phyloP scores from a whole-genome alignment of 306 rosid genomes.

The Glycine soja region DNA sequence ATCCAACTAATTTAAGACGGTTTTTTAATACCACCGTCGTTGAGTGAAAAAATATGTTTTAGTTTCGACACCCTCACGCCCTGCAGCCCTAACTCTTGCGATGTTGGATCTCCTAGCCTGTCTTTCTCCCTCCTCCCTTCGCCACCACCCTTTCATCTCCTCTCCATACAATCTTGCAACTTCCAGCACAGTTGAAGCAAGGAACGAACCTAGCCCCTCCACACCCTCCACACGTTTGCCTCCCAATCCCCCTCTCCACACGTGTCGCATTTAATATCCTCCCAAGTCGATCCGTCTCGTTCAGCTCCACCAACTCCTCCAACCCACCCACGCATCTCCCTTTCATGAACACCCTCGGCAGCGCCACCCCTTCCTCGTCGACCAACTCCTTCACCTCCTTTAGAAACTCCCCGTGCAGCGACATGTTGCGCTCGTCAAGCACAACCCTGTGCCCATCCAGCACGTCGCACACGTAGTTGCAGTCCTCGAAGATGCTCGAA shows the following conservation, averaged over 20 bases:
- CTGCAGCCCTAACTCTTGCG: too few relatives aligned
- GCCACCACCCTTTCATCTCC: too few relatives aligned
- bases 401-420: conserved; percentile 74
- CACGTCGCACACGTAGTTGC: conserved; percentile 63
- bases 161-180: too few relatives aligned
- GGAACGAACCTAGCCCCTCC: conserved; percentile 91
- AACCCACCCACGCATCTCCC: conserved; percentile 86
- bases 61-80: too few relatives aligned
- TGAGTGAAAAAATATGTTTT: too few relatives aligned
- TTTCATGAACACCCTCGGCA: conserved; percentile 82
- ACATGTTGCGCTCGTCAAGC: conserved; percentile 88
- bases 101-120: too few relatives aligned
- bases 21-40: too few relatives aligned
- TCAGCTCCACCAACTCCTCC: conserved; percentile 62
- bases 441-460: conserved; percentile 69
- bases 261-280: conserved; percentile 61
- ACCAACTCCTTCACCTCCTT: conserved; percentile 66
- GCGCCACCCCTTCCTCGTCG: conserved; percentile 16
- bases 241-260: conserved; percentile 75
- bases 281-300: conserved; percentile 70
- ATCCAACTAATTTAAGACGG: too few relatives aligned
- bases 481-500: conserved; percentile 59
- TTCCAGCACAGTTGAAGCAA: conserved; percentile 82
- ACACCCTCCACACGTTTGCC: conserved; percentile 72
- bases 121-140: too few relatives aligned